Conservation (phyloP, 1,284 basidiomycete genomes). For the Coniferiporia weirii region DNA sequence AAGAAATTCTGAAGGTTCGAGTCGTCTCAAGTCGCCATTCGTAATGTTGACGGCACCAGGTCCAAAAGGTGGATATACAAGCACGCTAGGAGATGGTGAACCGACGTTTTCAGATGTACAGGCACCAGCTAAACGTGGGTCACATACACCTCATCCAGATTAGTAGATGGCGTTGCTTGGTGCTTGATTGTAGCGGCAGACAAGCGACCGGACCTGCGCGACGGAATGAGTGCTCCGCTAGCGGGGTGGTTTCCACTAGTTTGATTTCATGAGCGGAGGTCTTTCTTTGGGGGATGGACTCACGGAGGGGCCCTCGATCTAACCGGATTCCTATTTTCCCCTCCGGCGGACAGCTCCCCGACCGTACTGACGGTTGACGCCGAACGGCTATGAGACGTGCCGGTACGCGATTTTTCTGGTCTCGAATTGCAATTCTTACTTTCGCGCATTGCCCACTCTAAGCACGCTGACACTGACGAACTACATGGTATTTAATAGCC, state of each 20-base stretch:
- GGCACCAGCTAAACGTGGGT: background rate
- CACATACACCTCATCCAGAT: background rate
- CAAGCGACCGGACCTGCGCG: background rate
- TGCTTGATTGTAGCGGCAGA: background rate
- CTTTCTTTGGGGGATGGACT: background rate
- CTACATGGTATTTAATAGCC: background rate
- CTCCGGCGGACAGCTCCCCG: background rate
- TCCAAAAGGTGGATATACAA: conserved; percentile 60
- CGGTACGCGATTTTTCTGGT: no score
- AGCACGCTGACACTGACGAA: background rate
- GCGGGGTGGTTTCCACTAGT: background rate
- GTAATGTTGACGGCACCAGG: conserved; percentile 76
- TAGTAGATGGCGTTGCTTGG: background rate
- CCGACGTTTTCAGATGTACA: background rate
- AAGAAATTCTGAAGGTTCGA: conserved; percentile 77
- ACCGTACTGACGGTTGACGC: no score
- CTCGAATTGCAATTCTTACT: background rate
- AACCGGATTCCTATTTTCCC: background rate
- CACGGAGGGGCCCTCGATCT: background rate
- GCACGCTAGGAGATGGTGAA: background rate
- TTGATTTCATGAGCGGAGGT: background rate
- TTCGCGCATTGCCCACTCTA: background rate
- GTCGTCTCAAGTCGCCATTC: conserved; percentile 67
- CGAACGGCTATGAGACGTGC: no score
- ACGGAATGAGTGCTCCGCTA: background rate